A percentile compares a stretch with the other conserved stretches of the same genome.
These are phyloP conservation scores for Micromonas commoda DNA, from an alignment of 139 green algal species.

Conservation along the genomic window DNA sequence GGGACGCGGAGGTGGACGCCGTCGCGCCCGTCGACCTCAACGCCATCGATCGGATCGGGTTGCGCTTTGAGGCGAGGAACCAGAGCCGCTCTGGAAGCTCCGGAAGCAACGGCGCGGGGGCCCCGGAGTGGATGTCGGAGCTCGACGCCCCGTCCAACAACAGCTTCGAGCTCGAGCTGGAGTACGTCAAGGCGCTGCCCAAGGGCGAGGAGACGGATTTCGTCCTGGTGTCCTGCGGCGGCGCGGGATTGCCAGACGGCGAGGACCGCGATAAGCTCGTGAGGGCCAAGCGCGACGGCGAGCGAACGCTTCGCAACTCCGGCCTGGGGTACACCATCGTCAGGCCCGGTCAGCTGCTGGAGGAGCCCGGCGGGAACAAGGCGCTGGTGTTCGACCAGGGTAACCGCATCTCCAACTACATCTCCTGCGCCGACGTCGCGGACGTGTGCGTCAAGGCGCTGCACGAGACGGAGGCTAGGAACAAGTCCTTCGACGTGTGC, in stretches of 20 bases:
- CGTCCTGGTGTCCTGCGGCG: slow-evolving; percentile 79
- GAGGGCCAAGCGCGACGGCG: slow-evolving; percentile 65
- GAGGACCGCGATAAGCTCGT: slow-evolving; percentile 19
- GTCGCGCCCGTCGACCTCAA: slow-evolving; percentile 34
- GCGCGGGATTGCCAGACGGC: slow-evolving; percentile 39
- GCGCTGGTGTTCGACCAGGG: slow-evolving; percentile 96
- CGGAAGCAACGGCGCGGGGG: neutral
- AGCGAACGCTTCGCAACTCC: slow-evolving; percentile 66
- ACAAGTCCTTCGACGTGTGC: slow-evolving; percentile 97
- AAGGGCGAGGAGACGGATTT: slow-evolving; percentile 81
- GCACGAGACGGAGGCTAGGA: slow-evolving; percentile 60
- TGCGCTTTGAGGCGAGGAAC: slow-evolving; percentile 50
- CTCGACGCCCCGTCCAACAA: slow-evolving; percentile 18
- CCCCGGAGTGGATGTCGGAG: neutral
- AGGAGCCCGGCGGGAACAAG: slow-evolving; percentile 91
- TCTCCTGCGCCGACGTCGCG: slow-evolving; percentile 90
- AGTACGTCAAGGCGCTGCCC: slow-evolving; percentile 73
- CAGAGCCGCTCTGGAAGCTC: no score
- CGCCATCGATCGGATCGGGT: slow-evolving; percentile 36
- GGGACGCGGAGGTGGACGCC: neutral
- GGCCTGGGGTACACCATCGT: slow-evolving; percentile 94
- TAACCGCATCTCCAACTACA: slow-evolving; percentile 57
- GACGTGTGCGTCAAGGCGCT: slow-evolving; percentile 83
- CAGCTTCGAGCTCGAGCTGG: slow-evolving; percentile 61
- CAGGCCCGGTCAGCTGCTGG: slow-evolving; percentile 51